Evolutionary conservation across 495 filamentous ascomycete genomes (phyloP).

Genomic region (Parathielavia appendiculata): DNA sequence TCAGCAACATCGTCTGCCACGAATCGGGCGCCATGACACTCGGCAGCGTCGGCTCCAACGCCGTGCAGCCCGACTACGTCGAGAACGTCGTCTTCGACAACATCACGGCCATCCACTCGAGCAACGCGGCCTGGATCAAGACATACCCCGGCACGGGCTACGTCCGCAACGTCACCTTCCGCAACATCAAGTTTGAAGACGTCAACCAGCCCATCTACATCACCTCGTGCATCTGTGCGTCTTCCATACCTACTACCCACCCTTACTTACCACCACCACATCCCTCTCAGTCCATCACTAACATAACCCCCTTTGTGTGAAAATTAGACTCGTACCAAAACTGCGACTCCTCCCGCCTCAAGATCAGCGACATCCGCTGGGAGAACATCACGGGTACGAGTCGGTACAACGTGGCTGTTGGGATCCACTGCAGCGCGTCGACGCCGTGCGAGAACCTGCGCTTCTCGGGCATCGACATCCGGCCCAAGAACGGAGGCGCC

Average conservation of each 20-base stretch:
- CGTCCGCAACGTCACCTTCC: slow-evolving; percentile 50
- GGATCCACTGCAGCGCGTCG: slow-evolving; percentile 48
- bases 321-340: slow-evolving; percentile 34
- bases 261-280: neutral
- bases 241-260: neutral
- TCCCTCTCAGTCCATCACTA: neutral
- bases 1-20: slow-evolving; percentile 39
- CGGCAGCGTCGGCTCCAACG: slow-evolving; percentile 37
- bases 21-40: slow-evolving; percentile 37
- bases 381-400: slow-evolving; percentile 53
- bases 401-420: slow-evolving; percentile 50
- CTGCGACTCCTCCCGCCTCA: slow-evolving; percentile 50
- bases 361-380: slow-evolving; percentile 49
- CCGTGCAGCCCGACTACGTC: slow-evolving; percentile 33
- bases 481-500: slow-evolving; percentile 36
- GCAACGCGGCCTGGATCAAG: slow-evolving; percentile 53
- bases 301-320: neutral
- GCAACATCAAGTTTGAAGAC: slow-evolving; percentile 44
- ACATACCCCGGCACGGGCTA: slow-evolving; percentile 46
- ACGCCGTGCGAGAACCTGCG: slow-evolving; percentile 46
- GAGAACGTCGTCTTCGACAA: slow-evolving; percentile 40
- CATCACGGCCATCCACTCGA: slow-evolving; percentile 41
- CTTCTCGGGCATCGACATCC: slow-evolving; percentile 50
- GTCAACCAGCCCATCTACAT: slow-evolving; percentile 56
- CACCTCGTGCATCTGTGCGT: slow-evolving; percentile 49